A percentile compares a stretch with the other conserved stretches of the same genome.
These are phyloP conservation scores for Guadua angustifolia DNA, from an alignment of 176 grass and related monocot species.

Conservation along the genomic window DNA sequence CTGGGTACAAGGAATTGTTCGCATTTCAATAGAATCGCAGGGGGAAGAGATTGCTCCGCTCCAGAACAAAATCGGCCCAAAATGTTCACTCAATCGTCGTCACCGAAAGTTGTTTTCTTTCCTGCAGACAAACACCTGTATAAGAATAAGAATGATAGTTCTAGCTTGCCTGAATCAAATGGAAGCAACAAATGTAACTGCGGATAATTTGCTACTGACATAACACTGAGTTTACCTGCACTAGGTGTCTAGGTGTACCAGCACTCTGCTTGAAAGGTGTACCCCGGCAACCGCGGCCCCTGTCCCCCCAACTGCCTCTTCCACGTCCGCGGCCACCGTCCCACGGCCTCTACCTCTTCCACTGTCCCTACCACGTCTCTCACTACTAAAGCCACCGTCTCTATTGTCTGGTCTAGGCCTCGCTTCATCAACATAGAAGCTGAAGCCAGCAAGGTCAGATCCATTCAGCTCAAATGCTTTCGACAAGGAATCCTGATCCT, in stretches of 20 bases:
- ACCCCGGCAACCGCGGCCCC: constrained; percentile 48
- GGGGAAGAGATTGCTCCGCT: not conserved
- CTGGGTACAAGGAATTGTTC: not conserved
- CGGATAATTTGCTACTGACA: not conserved
- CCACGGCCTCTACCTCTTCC: not conserved
- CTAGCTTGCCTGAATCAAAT: not conserved
- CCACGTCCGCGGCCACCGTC: constrained; percentile 29
- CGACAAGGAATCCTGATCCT: constrained; percentile 45
- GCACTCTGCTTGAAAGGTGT: constrained; percentile 43
- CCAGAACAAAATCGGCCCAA: not conserved
- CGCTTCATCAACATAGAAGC: constrained; percentile 61
- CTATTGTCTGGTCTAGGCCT: constrained; percentile 56
- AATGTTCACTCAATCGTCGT: constrained; percentile 36
- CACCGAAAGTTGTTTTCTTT: constrained; percentile 65
- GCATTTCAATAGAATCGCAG: not conserved
- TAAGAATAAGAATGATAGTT: not conserved
- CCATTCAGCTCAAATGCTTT: constrained; percentile 64
- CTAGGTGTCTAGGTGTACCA: constrained; percentile 58
- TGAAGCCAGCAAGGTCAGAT: constrained; percentile 60
- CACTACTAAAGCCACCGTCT: constrained; percentile 35
- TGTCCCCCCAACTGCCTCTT: constrained; percentile 43
- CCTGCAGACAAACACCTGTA: constrained; percentile 38
- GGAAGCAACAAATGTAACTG: not conserved
- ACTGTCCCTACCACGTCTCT: constrained; percentile 24
- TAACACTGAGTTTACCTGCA: constrained; percentile 45